Conservation (phyloP, 1,284 basidiomycete species). For the Kwoniella shivajii region DNA sequence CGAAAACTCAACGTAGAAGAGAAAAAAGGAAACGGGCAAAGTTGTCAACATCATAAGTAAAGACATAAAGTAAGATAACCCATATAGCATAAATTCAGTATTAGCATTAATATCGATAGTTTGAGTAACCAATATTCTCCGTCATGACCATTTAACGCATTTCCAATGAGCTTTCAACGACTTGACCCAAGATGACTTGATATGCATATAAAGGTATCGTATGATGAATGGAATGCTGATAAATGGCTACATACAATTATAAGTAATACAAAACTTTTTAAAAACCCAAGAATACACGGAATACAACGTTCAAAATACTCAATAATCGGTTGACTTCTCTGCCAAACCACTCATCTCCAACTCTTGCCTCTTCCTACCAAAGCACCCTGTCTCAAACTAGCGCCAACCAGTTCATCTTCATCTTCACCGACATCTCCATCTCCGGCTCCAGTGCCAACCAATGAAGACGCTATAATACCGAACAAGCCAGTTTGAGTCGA, state of each 20-base stretch:
- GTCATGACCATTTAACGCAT: no score
- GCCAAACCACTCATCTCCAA: slow-evolving; percentile 3
- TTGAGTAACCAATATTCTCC: no score
- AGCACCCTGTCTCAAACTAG: slow-evolving; percentile 17
- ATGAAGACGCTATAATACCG: slow-evolving; percentile 21
- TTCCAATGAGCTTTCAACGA: no score
- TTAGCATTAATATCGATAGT: no score
- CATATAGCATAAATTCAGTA: no score
- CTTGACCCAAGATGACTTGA: no score
- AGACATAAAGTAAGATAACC: not conserved
- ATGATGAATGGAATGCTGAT: not conserved
- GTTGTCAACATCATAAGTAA: slow-evolving; percentile 13
- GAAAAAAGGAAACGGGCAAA: slow-evolving; percentile 25
- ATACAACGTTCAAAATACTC: not conserved
- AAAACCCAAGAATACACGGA: not conserved
- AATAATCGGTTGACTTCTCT: no score
- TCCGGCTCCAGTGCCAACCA: slow-evolving; percentile 6
- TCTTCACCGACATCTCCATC: slow-evolving; percentile 6
- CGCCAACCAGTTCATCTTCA: slow-evolving; percentile 22
- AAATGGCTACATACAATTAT: slow-evolving; percentile 1
- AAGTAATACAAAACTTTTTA: not conserved
- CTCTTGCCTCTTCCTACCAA: slow-evolving; percentile 9
- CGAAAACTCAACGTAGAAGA: slow-evolving; percentile 9
- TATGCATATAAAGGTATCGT: not conserved
- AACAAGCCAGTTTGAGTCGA: slow-evolving; percentile 16